Evolutionary conservation across 306 rosid species (phyloP).

Genomic region (Prunus dulcis): DNA sequence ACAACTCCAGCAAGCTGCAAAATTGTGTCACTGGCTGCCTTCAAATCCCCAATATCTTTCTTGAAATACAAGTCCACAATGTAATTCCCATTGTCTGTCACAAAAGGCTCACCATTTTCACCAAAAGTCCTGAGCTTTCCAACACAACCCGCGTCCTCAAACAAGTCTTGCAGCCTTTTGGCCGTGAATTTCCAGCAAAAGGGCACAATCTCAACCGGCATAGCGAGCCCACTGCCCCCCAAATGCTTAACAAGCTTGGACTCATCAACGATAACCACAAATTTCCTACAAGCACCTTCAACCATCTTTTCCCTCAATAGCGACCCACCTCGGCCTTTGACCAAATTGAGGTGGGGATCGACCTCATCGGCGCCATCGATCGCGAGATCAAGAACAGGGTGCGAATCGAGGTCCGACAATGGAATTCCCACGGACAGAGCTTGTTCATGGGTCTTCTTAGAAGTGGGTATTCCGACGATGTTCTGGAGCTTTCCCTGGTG

Average conservation of each 20-base stretch:
- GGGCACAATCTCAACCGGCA: slow-evolving; percentile 77
- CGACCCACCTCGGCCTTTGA: slow-evolving; percentile 90
- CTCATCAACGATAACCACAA: slow-evolving; percentile 79
- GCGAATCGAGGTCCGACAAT: slow-evolving; percentile 64
- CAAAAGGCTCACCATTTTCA: slow-evolving; percentile 46
- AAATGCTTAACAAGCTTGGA: slow-evolving; percentile 60
- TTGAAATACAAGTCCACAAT: slow-evolving; percentile 70
- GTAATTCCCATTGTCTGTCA: slow-evolving; percentile 74
- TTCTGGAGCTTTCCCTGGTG: slow-evolving; percentile 56
- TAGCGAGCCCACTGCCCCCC: slow-evolving; percentile 74
- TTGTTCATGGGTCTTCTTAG: slow-evolving; percentile 67
- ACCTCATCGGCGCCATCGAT: slow-evolving; percentile 97
- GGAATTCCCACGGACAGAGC: slow-evolving; percentile 73
- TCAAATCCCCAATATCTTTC: slow-evolving; percentile 70
- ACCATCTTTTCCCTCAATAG: slow-evolving; percentile 82
- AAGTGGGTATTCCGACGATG: slow-evolving; percentile 82
- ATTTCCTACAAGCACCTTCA: slow-evolving; percentile 68
- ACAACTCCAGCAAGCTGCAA: slow-evolving; percentile 76
- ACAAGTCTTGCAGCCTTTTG: slow-evolving; percentile 41
- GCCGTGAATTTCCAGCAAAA: slow-evolving; percentile 85
- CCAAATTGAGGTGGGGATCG: slow-evolving; percentile 64
- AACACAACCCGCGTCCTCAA: slow-evolving; percentile 55
- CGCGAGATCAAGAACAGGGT: slow-evolving; percentile 68
- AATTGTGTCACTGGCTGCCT: slow-evolving; percentile 67
- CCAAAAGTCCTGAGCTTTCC: slow-evolving; percentile 56